Conservation (phyloP, 2,329 filamentous ascomycete genomes). For the Talaromyces sp. region DNA sequence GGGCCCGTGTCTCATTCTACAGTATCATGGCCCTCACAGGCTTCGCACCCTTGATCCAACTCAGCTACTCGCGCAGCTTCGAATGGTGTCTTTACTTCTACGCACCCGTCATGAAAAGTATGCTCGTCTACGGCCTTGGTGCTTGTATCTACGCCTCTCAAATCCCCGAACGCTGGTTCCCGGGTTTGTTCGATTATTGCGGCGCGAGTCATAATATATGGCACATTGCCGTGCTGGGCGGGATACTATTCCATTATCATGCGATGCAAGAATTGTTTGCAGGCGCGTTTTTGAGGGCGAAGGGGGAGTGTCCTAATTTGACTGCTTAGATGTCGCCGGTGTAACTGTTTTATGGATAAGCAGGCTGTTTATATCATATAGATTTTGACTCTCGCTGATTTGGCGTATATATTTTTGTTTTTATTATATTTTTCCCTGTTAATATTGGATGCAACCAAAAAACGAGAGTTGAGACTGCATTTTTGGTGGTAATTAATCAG, state of each 20-base stretch:
- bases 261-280: conserved; percentile 96
- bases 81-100: conserved; percentile 86
- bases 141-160: conserved; percentile 87
- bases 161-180: conserved; percentile 86
- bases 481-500: too few species aligned
- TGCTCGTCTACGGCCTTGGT: conserved; percentile 78
- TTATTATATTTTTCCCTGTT: background rate
- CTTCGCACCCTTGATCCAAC: conserved; percentile 80
- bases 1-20: conserved; percentile 88
- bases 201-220: conserved; percentile 96
- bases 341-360: too few species aligned
- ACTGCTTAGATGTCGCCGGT: conserved; percentile 1
- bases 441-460: too few species aligned
- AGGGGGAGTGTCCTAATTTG: conserved; percentile 40
- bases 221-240: conserved; percentile 90
- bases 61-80: conserved; percentile 70
- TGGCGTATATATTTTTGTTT: background rate
- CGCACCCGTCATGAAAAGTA: conserved; percentile 74
- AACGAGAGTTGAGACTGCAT: too few species aligned
- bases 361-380: too few species aligned
- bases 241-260: conserved; percentile 93
- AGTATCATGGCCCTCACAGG: conserved; percentile 81
- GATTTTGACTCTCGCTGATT: background rate
- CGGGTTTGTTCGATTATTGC: conserved; percentile 90
- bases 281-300: conserved; percentile 64